Evolutionary conservation across 192 early-diverging fungal species (phyloP), one percentile per base, ranked within the genome.

Genomic region (Rhizophlyctis rosea): DNA sequence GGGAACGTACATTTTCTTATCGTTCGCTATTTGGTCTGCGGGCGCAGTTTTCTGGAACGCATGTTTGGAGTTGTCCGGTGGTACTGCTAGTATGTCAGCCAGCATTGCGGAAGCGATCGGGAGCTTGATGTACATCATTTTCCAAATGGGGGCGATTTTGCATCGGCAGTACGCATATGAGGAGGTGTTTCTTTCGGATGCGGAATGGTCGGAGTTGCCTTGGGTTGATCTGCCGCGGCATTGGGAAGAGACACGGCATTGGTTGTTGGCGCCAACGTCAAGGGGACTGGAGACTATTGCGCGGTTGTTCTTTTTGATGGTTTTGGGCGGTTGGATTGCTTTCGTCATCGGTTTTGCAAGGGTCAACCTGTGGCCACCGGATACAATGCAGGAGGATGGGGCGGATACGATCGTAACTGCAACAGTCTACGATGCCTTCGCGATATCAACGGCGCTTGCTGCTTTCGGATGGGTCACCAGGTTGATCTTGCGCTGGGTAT

Each of bases 241-340:
- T 61, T 11, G 14, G 3, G 59, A 61, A 31, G 59, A 61, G 29
- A 13, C 44, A 25, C 2, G 13, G 18, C 59, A 61, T 50, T 61
- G 59, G 59, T 18, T 61, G 13, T 23, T 25, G 13, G 24, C 2
- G 13, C 3, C 47, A 21, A 31, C 16, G 13, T n/a, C 14, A 1
- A 32, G n/a, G 0, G 32, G 33, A 23, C n/a, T 33, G 14, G n/a
- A 34, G 32, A n/a, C 25, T 18, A 1, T 57, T 18, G 27, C 34
- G 13, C 24, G 32, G 24, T n/a, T 57, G 16, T 57, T 24, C 34
- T 21, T 57, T 29, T 34, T 57, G 9, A 9, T 57, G 25, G n/a
- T 34, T 31, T 24, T 18, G 25, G 56, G 1, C n/a, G 34, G 29
- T n/a, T 57, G 24, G 24, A 13, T 57, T n/a, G 18, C 34, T 18